These are phyloP conservation scores for Scutellaria minor DNA, from an alignment of 257 asterid genomes.

Conservation along the genomic window DNA sequence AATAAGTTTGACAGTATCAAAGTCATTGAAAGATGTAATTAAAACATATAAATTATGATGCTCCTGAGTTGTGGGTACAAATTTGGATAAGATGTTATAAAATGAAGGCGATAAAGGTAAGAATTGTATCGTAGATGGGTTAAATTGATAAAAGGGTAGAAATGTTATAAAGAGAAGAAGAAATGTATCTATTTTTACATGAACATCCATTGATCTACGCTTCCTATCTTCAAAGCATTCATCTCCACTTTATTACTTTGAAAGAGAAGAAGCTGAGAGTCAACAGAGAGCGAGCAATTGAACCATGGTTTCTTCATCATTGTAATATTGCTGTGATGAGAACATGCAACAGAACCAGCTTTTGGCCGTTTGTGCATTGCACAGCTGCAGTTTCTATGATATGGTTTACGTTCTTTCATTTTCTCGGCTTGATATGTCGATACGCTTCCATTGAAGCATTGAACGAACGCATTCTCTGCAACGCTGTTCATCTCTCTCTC, in stretches of 20 bases:
- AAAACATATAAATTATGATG: too few relatives aligned
- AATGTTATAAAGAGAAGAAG: too few relatives aligned
- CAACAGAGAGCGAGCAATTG: conserved; percentile 36
- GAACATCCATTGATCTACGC: conserved; percentile 43
- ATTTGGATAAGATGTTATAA: too few relatives aligned
- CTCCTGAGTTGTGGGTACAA: too few relatives aligned
- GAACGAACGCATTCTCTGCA: conserved; percentile 45
- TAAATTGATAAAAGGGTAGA: too few relatives aligned
- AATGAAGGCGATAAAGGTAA: too few relatives aligned
- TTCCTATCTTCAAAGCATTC: conserved; percentile 30
- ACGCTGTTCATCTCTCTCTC: conserved; percentile 44
- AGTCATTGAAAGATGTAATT: too few relatives aligned
- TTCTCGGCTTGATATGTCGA: conserved; percentile 34
- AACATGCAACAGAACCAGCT: conserved; percentile 25
- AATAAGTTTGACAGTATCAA: too few relatives aligned
- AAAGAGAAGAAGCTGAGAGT: conserved; percentile 24
- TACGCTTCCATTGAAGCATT: conserved; percentile 38
- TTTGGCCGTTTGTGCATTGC: conserved; percentile 40
- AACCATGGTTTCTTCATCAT: conserved; percentile 36
- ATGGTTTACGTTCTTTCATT: conserved; percentile 45
- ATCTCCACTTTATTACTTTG: conserved; percentile 23
- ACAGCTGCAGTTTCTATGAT: conserved; percentile 52
- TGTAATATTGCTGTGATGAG: conserved; percentile 23
- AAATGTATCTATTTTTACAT: conserved; percentile 21
- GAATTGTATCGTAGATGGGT: too few relatives aligned